Evolutionary conservation across 306 rosid genomes (phyloP).

Genomic region (barrel medic (Medicago truncatula)): MtrunA17r5.0-ANR NC_053042.1:15047501-15048000

Average conservation of each 20-base stretch:
- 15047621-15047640: neutral
- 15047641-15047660: neutral
- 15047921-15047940: neutral
- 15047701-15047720: neutral
- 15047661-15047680: neutral
- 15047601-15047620: neutral
- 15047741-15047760: neutral
- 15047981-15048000: too few relatives aligned
- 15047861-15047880: neutral
- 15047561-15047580: conserved; percentile 90
- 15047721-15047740: neutral
- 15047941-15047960: neutral
- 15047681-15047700: neutral
- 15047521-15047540: conserved; percentile 76
- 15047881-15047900: too few relatives aligned
- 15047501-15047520: conserved; percentile 77
- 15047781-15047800: neutral
- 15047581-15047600: conserved; percentile 66
- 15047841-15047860: neutral
- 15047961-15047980: neutral
- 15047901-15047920: neutral
- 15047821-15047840: neutral
- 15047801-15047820: neutral
- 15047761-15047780: neutral
- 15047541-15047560: conserved; percentile 95